phyloP scores from a whole-genome alignment of 1,284 basidiomycete genomes.

The Microbotryum scabiosae region DNA sequence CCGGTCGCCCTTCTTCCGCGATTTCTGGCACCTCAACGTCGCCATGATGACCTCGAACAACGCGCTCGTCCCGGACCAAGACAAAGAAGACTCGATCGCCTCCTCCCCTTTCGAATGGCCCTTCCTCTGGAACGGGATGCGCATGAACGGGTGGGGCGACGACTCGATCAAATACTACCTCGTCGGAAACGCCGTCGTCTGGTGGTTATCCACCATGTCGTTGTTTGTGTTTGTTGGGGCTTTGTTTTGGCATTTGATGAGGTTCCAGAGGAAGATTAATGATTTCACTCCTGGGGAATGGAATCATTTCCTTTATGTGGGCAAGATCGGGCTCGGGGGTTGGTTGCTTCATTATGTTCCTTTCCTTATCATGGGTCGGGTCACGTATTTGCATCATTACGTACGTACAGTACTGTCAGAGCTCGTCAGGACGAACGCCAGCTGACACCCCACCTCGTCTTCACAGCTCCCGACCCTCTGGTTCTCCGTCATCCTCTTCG shows the following conservation, averaged over 20 bases:
- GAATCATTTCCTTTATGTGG: conserved; percentile 89
- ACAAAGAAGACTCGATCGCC: conserved; percentile 95
- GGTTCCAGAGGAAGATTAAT: conserved; percentile 76
- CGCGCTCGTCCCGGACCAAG: conserved; percentile 88
- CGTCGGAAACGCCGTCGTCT: conserved; percentile 82
- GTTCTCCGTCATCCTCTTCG: conserved; percentile 87
- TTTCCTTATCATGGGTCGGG: conserved; percentile 77
- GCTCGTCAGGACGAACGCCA: too few species aligned
- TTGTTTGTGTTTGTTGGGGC: conserved; percentile 53
- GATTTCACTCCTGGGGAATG: conserved; percentile 89
- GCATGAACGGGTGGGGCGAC: conserved; percentile 97
- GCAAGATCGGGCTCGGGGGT: conserved; percentile 81
- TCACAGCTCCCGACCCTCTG: conserved; percentile 73
- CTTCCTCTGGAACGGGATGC: conserved; percentile 71
- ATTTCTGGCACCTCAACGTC: conserved; percentile 97
- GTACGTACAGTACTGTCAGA: too few species aligned
- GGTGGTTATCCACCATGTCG: conserved; percentile 73
- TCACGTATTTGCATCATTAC: conserved; percentile 84
- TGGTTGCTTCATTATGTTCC: conserved; percentile 92
- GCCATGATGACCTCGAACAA: conserved; percentile 99
- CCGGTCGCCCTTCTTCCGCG: conserved; percentile 83
- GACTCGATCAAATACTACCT: conserved; percentile 85
- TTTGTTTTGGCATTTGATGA: conserved; percentile 63
- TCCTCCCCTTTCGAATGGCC: conserved; percentile 92
- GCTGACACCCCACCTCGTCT: conserved; percentile 2